phyloP scores from a whole-genome alignment of 2,329 filamentous ascomycete species.

The Colletotrichum liriopes region DNA sequence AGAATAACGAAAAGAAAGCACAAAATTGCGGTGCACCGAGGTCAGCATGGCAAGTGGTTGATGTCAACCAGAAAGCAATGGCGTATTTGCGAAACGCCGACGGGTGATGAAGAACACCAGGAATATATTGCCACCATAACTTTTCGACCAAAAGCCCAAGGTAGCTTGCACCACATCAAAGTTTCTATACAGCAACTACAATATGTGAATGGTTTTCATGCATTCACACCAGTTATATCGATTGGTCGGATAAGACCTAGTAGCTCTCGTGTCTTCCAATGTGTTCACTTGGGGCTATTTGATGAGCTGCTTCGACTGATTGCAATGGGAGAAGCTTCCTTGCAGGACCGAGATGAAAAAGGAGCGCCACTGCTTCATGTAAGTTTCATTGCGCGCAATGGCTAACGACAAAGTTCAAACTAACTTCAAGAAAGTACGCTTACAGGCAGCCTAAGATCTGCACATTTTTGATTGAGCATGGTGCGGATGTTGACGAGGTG shows the following conservation, averaged over 20 bases:
- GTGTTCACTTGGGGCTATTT: not conserved
- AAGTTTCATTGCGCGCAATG: not conserved
- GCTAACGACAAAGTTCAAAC: not conserved
- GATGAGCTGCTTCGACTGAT: not conserved
- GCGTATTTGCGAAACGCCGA: not conserved
- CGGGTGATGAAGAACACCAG: not conserved
- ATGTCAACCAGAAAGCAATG: conserved; percentile 1
- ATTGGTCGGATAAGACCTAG: conserved; percentile 6
- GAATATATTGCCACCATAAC: not conserved
- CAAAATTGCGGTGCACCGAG: not conserved
- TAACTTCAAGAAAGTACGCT: not conserved
- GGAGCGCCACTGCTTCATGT: conserved; percentile 4
- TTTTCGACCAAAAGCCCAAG: not conserved
- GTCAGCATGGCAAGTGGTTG: not conserved
- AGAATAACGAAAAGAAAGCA: not conserved
- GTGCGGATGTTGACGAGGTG: conserved; percentile 1
- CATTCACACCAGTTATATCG: not conserved
- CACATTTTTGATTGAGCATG: not conserved
- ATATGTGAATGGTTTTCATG: not conserved
- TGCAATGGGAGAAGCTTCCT: not conserved
- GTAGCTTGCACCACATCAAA: not conserved
- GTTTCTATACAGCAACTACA: not conserved
- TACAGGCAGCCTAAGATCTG: not conserved
- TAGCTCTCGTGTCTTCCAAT: not conserved
- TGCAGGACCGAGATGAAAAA: conserved; percentile 13